Conservation (phyloP, 352 stramenopile genomes). For the Pythium guiyangense region DNA sequence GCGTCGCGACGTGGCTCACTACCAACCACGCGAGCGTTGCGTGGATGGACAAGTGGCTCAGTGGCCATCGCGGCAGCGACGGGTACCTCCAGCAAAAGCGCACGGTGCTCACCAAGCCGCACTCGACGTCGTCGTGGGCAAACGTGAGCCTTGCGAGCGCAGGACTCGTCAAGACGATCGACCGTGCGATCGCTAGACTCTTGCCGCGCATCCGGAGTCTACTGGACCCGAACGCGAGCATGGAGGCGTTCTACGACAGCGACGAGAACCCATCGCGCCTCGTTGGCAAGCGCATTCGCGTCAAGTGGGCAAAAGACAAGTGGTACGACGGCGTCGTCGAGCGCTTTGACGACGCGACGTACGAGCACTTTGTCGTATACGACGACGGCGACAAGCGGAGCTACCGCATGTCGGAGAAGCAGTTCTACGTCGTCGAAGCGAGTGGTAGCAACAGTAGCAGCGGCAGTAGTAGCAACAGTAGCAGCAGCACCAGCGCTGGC, state of each 20-base stretch:
- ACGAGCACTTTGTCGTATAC: slow-evolving; percentile 82
- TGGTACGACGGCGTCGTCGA: slow-evolving; percentile 83
- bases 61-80: slow-evolving; percentile 53
- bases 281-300: slow-evolving; percentile 76
- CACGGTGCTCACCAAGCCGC: slow-evolving; percentile 77
- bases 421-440: slow-evolving; percentile 74
- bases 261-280: slow-evolving; percentile 84
- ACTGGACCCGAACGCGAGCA: slow-evolving; percentile 27
- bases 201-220: slow-evolving; percentile 52
- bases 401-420: slow-evolving; percentile 88
- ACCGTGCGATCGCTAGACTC: slow-evolving; percentile 56
- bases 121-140: slow-evolving; percentile 80
- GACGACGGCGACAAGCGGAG: slow-evolving; percentile 84
- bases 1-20: slow-evolving; percentile 59
- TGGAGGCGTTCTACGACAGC: slow-evolving; percentile 86
- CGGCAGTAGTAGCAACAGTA: slow-evolving; percentile 6
- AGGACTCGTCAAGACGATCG: slow-evolving; percentile 55
- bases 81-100: slow-evolving; percentile 70
- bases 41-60: slow-evolving; percentile 86
- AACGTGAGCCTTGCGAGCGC: slow-evolving; percentile 53
- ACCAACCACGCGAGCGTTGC: slow-evolving; percentile 57
- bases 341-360: slow-evolving; percentile 72
- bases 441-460: background rate
- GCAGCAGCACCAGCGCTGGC: background rate
- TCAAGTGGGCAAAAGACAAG: slow-evolving; percentile 89